A percentile compares a stretch with the other conserved stretches of the same genome.
phyloP scores from a whole-genome alignment of 179 eudicot genomes.

The Carnegiea gigantea region DNA sequence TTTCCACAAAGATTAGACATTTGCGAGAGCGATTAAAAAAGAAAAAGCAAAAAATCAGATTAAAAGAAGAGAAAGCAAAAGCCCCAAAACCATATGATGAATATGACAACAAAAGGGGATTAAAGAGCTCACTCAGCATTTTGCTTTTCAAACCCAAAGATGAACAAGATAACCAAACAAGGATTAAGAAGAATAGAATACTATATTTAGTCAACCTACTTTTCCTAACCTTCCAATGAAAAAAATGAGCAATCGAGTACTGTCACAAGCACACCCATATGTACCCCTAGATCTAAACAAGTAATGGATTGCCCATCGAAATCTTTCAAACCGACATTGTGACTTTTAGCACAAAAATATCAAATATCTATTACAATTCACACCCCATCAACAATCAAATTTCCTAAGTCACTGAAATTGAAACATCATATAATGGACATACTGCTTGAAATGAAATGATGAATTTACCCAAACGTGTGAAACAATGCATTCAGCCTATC shows the following conservation, averaged over 20 bases:
- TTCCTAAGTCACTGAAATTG: slow-evolving; percentile 10
- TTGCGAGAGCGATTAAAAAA: slow-evolving; percentile 21
- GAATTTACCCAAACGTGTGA: neutral
- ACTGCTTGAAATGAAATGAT: slow-evolving; percentile 10
- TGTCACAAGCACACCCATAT: slow-evolving; percentile 22
- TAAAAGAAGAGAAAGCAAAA: slow-evolving; percentile 51
- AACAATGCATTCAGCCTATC: neutral
- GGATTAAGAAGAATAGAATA: slow-evolving; percentile 12
- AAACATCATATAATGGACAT: slow-evolving; percentile 10
- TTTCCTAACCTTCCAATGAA: slow-evolving; percentile 17
- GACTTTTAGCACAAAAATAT: slow-evolving; percentile 30
- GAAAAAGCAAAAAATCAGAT: slow-evolving; percentile 28
- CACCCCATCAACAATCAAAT: slow-evolving; percentile 5
- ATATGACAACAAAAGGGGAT: slow-evolving; percentile 36
- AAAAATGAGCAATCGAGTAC: slow-evolving; percentile 29
- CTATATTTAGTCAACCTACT: slow-evolving; percentile 33
- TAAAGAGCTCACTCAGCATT: slow-evolving; percentile 31
- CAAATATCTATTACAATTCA: slow-evolving; percentile 4
- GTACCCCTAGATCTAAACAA: slow-evolving; percentile 34
- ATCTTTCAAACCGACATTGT: slow-evolving; percentile 30
- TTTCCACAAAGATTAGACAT: slow-evolving; percentile 18
- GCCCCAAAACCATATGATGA: slow-evolving; percentile 42
- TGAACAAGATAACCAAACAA: slow-evolving; percentile 24
- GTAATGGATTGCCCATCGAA: slow-evolving; percentile 30
- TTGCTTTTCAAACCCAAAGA: slow-evolving; percentile 39